Base-by-base conservation (phyloP, 106 monocot genomes). In the Allium fistulosum region DNA sequence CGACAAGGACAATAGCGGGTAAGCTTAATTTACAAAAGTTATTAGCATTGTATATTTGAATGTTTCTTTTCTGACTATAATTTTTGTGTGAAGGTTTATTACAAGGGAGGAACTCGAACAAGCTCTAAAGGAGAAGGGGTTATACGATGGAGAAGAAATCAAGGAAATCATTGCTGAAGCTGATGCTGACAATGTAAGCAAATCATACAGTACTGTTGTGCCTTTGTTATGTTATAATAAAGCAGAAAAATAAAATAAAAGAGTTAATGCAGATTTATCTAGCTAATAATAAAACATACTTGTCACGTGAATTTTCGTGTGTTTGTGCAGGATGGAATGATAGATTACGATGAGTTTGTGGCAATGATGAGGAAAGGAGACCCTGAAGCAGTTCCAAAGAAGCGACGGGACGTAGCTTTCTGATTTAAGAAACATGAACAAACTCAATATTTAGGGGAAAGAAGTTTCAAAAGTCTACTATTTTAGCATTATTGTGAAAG, bases 81-180 rank as follows among this genome's bases (percentile, higher is more conserved):
- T 62, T 62, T 22, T 28, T 59, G 9, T 15, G 2, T 45, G 13
- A 11, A 93, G 92, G 13, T 93, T 73, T 63, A 88, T 93, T 18
- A 93, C 88, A 27, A 88, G 75, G 26, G 92, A 93, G 65, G 92
- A 93, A 81, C 85, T 93, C 11, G 92, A 93, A 69, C 88, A 93
- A 70, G 85, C 88, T 16, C 81, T 93, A 6, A 85, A 78, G 62
- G 85, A 88, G 51, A 78, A 83, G 62, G 88, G 92, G 12, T 68
- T 93, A 70, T 85, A 93, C 47, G 85, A 93, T 56, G 85, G 75
- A 7, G 69, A 78, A 7, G 88, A 93, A 58, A 83, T 93, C 61
- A 93, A 77, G 69, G 80, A 93, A 1, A 88, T 93, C 52, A 72
- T 87, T 46, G 78, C 82, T 46, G 94, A 94, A 79, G 87, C 81